Percentiles rank a stretch among this genome's conserved stretches.
Evolutionary conservation across 495 filamentous ascomycete genomes (phyloP).

Genomic region (Beverwykella pulmonaria): DNA sequence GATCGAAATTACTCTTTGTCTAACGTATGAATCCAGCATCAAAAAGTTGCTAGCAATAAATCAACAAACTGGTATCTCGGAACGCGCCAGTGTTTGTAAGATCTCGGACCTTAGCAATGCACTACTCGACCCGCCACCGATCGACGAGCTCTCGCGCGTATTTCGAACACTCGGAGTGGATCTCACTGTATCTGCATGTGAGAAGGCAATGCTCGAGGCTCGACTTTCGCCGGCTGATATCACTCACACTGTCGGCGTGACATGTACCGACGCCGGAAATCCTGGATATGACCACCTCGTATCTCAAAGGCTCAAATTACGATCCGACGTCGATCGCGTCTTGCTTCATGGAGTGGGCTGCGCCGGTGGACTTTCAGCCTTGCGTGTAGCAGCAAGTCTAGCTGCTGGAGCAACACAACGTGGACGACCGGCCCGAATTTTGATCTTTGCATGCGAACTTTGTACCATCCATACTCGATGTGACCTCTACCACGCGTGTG

Average conservation of each 20-base stretch:
- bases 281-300: constrained; percentile 70
- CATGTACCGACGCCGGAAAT: constrained; percentile 68
- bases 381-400: constrained; percentile 64
- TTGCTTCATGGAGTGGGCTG: constrained; percentile 67
- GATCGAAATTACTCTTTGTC: neutral
- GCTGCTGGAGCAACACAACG: constrained; percentile 59
- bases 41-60: constrained; percentile 13
- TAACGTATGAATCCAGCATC: neutral
- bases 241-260: constrained; percentile 68
- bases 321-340: constrained; percentile 56
- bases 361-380: constrained; percentile 54
- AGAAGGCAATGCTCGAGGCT: constrained; percentile 62
- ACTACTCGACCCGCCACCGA: constrained; percentile 50
- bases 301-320: constrained; percentile 56
- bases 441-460: constrained; percentile 65
- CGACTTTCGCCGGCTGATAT: constrained; percentile 54
- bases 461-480: constrained; percentile 60
- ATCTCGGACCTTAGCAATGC: neutral
- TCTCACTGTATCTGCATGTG: constrained; percentile 58
- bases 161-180: constrained; percentile 63
- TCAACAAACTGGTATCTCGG: constrained; percentile 11
- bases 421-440: constrained; percentile 51
- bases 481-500: constrained; percentile 57
- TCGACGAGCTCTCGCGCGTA: constrained; percentile 55
- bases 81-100: constrained; percentile 1